Base-by-base conservation (phyloP, 345 rosid genomes). In the Populus nigra region DNA sequence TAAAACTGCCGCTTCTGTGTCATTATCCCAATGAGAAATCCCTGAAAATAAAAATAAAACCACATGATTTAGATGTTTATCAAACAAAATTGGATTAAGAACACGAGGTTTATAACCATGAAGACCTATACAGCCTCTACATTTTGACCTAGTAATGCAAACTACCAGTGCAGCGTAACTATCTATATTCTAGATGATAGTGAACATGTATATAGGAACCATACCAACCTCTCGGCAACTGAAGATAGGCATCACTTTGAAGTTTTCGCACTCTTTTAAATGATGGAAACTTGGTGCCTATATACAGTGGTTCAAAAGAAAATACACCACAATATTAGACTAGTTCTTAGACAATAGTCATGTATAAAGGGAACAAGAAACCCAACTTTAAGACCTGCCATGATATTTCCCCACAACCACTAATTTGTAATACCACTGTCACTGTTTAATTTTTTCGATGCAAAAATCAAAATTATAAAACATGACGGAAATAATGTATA, bases 1-100 rank as follows among this genome's bases (percentile, higher is more conserved):
- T 81, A 94, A 88, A 50, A 39, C 72, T 85, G 85, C 93, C 71
- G 97, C 95, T 79, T 94, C 98, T 88, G 86, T 88, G 78, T 93
- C 97, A 79, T 93, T 84, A 7, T 85, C 81, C 96, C 93, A 89
- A 77, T 57, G 83, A 31, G 89, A 74, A 72, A 87, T 83, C 82
- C 90, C 98, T 94, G 91, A 84, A 83, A 82, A 74, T 66, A 53
- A 63, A 27, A 49, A 41, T 17, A 12, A 43, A 36, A 36, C 49
- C 68, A 71, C 22, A 35, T 63, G 66, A 59, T 55, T 55, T 55
- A 55, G 61, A 55, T 55, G 61, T 23, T 55, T 22, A 22, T 55
- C 23, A 55, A 22, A 55, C n/a, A 50, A 15, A 7, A 22, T 68
- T 17, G 20, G 33, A 27, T 36, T 43, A 22, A 66, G 22, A 50